phyloP scores from a whole-genome alignment of 352 stramenopile genomes.

The Pythium dissimile region DNA sequence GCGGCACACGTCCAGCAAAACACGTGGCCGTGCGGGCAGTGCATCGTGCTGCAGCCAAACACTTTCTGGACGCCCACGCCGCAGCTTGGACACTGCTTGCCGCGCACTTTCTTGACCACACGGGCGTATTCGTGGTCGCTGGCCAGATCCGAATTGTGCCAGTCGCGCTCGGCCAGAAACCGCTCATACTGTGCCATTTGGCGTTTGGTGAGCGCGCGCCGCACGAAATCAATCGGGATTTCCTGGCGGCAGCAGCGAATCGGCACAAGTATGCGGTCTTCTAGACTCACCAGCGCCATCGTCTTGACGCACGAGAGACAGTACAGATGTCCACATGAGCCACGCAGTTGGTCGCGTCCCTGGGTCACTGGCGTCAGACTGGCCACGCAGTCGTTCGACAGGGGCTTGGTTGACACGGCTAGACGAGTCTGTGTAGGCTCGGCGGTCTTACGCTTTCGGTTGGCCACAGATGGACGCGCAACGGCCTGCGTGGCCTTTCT shows the following conservation, averaged over 20 bases:
- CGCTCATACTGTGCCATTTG: conserved; percentile 14
- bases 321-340: conserved; percentile 36
- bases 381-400: conserved; percentile 14
- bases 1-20: conserved; percentile 40
- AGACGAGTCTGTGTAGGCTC: too few species aligned
- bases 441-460: too few species aligned
- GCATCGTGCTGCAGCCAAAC: conserved; percentile 10
- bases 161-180: conserved; percentile 20
- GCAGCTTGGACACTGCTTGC: conserved; percentile 21
- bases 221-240: conserved; percentile 35
- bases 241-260: conserved; percentile 41
- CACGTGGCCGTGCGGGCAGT: conserved; percentile 27
- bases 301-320: conserved; percentile 30
- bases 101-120: conserved; percentile 4
- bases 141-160: conserved; percentile 12
- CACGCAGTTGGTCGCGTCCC: conserved; percentile 9
- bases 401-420: too few species aligned
- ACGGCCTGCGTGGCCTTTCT: not conserved
- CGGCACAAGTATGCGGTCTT: conserved; percentile 24
- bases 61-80: conserved; percentile 20
- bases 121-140: conserved; percentile 20
- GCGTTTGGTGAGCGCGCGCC: conserved; percentile 5
- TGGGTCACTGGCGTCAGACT: conserved; percentile 14
- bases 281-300: conserved; percentile 32
- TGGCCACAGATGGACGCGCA: too few species aligned